Conservation (phyloP, 805 yeast genomes). For the Saccharomycopsis oosterbeekiorum region DNA sequence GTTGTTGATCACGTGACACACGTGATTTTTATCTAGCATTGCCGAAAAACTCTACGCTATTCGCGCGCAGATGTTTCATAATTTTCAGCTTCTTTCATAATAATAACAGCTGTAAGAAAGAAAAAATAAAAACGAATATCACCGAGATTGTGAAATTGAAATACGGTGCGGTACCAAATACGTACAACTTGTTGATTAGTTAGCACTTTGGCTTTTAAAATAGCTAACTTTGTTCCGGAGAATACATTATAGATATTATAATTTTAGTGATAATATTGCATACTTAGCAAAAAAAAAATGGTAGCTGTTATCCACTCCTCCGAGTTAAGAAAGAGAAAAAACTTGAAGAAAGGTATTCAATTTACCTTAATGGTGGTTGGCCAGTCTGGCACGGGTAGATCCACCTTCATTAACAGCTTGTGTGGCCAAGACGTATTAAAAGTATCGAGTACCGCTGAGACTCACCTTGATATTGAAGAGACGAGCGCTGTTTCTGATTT, state of each 20-base stretch:
- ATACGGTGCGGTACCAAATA: not conserved
- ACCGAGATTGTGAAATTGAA: not conserved
- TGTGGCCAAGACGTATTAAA: slow-evolving; percentile 85
- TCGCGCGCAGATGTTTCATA: not conserved
- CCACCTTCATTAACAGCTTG: slow-evolving; percentile 84
- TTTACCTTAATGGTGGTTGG: slow-evolving; percentile 85
- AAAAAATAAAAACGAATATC: not conserved
- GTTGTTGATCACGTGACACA: no score
- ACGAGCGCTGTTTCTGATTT: slow-evolving; percentile 36
- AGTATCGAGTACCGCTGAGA: slow-evolving; percentile 47
- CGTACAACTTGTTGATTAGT: no score
- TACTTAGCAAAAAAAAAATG: slow-evolving; percentile 24
- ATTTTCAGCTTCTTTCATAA: not conserved
- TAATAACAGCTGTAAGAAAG: not conserved
- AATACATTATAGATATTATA: not conserved
- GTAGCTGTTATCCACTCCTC: slow-evolving; percentile 40
- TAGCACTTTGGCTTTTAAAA: no score
- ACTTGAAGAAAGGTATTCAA: slow-evolving; percentile 72
- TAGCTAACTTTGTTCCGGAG: not conserved
- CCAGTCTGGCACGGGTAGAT: slow-evolving; percentile 78
- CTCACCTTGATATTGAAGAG: slow-evolving; percentile 42
- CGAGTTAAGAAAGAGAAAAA: slow-evolving; percentile 63
- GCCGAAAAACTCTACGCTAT: no score
- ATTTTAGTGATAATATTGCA: no score
- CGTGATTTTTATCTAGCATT: not conserved